Evolutionary conservation across 805 yeast genomes (phyloP), one percentile per base, ranked within the genome.

Genomic region (Starmerella vaccinii): DNA sequence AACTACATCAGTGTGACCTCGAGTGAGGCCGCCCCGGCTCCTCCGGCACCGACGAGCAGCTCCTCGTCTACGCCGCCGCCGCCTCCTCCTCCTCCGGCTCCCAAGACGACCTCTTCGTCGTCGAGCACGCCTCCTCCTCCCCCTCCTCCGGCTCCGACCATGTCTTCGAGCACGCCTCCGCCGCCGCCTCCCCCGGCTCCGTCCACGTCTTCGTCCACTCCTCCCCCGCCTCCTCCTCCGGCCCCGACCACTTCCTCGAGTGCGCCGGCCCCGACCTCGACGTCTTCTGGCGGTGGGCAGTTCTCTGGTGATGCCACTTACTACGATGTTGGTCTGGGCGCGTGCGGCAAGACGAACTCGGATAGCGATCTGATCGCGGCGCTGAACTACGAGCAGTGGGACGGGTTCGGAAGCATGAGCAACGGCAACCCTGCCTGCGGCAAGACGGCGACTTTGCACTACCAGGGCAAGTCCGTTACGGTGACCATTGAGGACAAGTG

Each of bases 401-500:
- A 57, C 46, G 45, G 23, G 32, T 75, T 66, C 59, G 76, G 74
- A 57, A 61, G 71, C 52, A 45, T 56, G 51, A 71, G 71, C 64
- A 68, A 76, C 57, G 69, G 72, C 49, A 68, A 67, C 64, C 68
- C 69, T 21, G 68, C 70, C 59, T 78, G 83, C 64, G 82, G 81
- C 48, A 72, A 70, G 64, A 63, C 70, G 59, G 75, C 77, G 59
- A 66, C 64, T 44, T 76, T 76, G 33, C 59, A 58, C 59, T 73
- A 71, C 59, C 64, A 65, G 51, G 78, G 75, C 46, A 74, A 74
- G 60, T 65, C 77, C 15, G 81, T 77, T 51, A 71, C 68, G 40
- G 84, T 79, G 45, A 73, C 74, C 21, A 78, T 78, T 46, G 75
- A 71, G 35, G 84, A 79, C 65, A 66, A 73, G 55, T 80, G 84